phyloP scores from a whole-genome alignment of 2,329 filamentous ascomycete species.

The Calonectria leucothoes region DNA sequence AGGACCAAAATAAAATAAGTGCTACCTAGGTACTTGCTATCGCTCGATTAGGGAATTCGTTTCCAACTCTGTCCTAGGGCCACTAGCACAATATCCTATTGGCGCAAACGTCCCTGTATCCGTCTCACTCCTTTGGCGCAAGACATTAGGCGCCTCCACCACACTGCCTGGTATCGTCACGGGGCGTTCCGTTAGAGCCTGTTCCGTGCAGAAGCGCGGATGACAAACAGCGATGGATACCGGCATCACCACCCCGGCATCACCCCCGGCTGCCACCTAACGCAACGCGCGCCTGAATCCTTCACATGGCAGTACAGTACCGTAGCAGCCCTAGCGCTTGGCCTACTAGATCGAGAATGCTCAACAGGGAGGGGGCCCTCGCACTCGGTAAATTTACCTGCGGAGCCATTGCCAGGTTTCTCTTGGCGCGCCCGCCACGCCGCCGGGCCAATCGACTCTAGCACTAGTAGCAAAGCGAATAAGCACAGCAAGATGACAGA shows the following conservation, averaged over 20 bases:
- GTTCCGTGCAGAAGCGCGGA: too few relatives aligned
- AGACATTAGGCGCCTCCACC: neutral
- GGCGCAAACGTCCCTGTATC: neutral
- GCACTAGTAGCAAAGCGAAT: neutral
- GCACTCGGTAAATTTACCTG: too few relatives aligned
- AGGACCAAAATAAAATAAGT: neutral
- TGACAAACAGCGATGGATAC: neutral
- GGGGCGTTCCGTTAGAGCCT: neutral
- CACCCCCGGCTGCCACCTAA: neutral
- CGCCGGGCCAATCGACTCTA: neutral
- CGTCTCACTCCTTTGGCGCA: neutral
- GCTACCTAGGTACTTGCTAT: too few relatives aligned
- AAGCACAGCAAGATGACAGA: too few relatives aligned
- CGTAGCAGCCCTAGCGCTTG: neutral
- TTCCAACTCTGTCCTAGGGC: neutral
- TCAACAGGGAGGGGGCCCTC: too few relatives aligned
- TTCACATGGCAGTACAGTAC: too few relatives aligned
- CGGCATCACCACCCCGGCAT: too few relatives aligned
- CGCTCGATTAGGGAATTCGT: neutral
- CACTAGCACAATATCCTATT: neutral
- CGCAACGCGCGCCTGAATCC: neutral
- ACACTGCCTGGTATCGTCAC: neutral
- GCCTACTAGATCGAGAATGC: neutral
- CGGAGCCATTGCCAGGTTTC: neutral
- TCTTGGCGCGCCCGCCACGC: neutral